Evolutionary conservation across 164 flowering plant genomes (phyloP), one percentile per base, ranked within the genome.

Genomic region (Piper longum): DNA sequence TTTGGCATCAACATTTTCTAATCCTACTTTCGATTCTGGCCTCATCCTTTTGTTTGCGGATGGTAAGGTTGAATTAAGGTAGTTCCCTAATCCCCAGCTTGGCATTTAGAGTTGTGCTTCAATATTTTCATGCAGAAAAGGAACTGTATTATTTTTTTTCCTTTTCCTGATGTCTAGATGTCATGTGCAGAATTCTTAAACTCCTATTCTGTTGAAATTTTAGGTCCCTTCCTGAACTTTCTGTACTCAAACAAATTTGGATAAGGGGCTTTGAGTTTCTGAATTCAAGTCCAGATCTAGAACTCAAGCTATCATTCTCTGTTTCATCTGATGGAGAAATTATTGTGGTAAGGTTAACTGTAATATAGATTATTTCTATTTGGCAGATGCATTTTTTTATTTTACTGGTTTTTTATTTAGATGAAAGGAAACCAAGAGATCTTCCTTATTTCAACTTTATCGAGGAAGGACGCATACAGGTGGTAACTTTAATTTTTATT

Each of bases 21-120:
- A 72, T 56, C 74, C 77, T 43, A 64, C 77, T 48, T 57, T 68
- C 52, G 77, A 70, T 67, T 56, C 71, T 70, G 91, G 91, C 66
- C 86, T 92, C 43, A 64, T 80, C 68, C 93, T 89, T 36, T 68
- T 89, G 43, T 83, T 83, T 42, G 60, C 83, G 12, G 73, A 66
- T 72, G 98, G 98, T 67, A 89, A 79, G 71, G 71, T 86, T 60
- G 91, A 92, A 73, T 80, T 89, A 76, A 85, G 98, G 98, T 89
- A 56, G 60, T 68, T 42, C 7, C 7, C 36, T 57, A 4, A 43
- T 4, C 18, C 3, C 18, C 8, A 18, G 4, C 5, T 17, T 12
- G 12, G 40, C 14, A 54, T 43, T 66, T 48, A 1, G 70, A 19
- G 17, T 42, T 48, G 17, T 26, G 14, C 56, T 36, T 36, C 16